Conservation (phyloP, 225 moss, liverwort and hornwort genomes). For the Climacium dendroides region DNA sequence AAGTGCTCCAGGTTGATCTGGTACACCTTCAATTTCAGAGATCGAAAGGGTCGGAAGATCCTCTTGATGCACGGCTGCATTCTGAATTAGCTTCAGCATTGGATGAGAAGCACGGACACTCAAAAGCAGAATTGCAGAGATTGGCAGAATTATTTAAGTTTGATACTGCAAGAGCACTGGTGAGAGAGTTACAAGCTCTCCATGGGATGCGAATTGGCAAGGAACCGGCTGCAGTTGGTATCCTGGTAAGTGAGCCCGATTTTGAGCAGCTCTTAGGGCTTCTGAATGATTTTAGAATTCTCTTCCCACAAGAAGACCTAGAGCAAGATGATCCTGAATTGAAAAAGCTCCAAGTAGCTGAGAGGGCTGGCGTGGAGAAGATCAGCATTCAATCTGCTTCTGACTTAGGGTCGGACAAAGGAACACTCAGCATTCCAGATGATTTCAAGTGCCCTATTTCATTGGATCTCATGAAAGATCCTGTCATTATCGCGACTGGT, state of each 20-base stretch:
- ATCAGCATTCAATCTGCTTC: slow-evolving; percentile 2
- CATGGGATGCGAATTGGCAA: slow-evolving; percentile 44
- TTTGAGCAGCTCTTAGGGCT: slow-evolving; percentile 17
- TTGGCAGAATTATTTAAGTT: slow-evolving; percentile 47
- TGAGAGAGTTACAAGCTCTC: slow-evolving; percentile 47
- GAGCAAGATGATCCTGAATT: slow-evolving; percentile 19
- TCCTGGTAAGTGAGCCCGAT: slow-evolving; percentile 17
- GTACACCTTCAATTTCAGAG: slow-evolving; percentile 64
- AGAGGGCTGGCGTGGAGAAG: slow-evolving; percentile 20
- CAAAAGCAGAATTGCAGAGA: slow-evolving; percentile 25
- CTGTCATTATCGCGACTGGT: slow-evolving; percentile 79
- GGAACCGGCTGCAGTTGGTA: slow-evolving; percentile 14
- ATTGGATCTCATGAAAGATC: slow-evolving; percentile 70
- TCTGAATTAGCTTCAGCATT: slow-evolving; percentile 28
- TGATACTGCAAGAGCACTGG: slow-evolving; percentile 32
- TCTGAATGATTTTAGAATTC: slow-evolving; percentile 11
- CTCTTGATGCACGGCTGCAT: slow-evolving; percentile 34
- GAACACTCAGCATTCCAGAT: slow-evolving; percentile 44
- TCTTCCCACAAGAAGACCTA: slow-evolving; percentile 31
- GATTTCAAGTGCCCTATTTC: slow-evolving; percentile 88
- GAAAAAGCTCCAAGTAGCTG: slow-evolving; percentile 17
- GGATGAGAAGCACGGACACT: slow-evolving; percentile 2
- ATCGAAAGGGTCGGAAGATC: slow-evolving; percentile 55
- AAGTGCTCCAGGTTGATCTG: slow-evolving; percentile 47
- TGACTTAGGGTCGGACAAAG: neutral